Evolutionary conservation across 345 rosid genomes (phyloP), one percentile per base, ranked within the genome.

Genomic region (Populus davidiana): DNA sequence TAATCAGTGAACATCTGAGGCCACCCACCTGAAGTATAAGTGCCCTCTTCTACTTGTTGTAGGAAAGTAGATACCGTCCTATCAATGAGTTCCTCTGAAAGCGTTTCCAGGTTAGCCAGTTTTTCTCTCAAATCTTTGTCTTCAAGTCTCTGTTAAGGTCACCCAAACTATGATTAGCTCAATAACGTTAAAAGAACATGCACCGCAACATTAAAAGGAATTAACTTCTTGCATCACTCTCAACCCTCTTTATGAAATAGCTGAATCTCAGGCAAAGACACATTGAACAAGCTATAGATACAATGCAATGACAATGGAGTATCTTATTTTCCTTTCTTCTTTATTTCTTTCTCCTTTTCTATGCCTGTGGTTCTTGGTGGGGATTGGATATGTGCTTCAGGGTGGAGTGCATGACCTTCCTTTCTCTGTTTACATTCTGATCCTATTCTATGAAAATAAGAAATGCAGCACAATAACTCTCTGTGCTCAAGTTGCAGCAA

Each of bases 1-100:
- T 93, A 96, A 85, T 93, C 98, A 0, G 98, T 96, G 80, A 83
- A 86, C 3, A 77, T 76, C 79, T 90, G 88, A 73, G 99, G 99
- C 99, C 99, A 96, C 18, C 97, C 98, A 49, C 94, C 96, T 18
- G 93, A 87, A 38, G 80, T 71, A 98, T 98, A 95, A 4, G 87
- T 86, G 38, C 89, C 91, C 31, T 88, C 91, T 63, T 93, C 94
- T 38, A 90, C 97, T 85, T 93, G 96, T 73, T 89, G 80, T 20
- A 93, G 79, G 86, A 96, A 96, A 76, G 83, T 89, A 1, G 88
- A 83, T 5, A 90, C 70, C 16, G 86, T 90, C 49, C 81, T 67
- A 68, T 96, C 98, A 10, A 96, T 81, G 20, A 83, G 68, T 71
- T 93, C 95, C 78, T 93, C 97, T 11, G 96, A 84, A 10, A 93